Conservation (phyloP, 2,329 filamentous ascomycete genomes). For the Aspergillus oerlinghausenensis region DNA sequence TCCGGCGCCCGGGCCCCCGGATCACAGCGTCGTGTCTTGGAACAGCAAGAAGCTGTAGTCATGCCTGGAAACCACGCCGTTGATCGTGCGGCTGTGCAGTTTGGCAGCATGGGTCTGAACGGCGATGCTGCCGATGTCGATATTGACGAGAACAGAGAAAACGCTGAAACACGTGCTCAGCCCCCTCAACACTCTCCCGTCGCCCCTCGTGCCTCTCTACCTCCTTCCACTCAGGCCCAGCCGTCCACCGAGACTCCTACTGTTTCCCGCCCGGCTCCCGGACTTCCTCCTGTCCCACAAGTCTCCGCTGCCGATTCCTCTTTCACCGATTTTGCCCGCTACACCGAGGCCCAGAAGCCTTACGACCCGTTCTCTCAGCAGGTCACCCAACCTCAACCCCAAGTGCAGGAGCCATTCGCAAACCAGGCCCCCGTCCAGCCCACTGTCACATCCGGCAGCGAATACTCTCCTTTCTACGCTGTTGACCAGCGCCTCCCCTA, state of each 20-base stretch:
- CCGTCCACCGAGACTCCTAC: constrained; percentile 36
- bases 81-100: constrained; percentile 88
- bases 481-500: constrained; percentile 72
- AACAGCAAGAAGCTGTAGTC: constrained; percentile 95
- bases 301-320: constrained; percentile 46
- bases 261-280: constrained; percentile 57
- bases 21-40: constrained; percentile 79
- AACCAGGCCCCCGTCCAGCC: constrained; percentile 56
- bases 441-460: constrained; percentile 56
- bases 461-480: constrained; percentile 83
- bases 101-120: constrained; percentile 89
- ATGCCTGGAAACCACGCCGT: constrained; percentile 97
- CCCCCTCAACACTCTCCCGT: constrained; percentile 90
- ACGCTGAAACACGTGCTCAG: constrained; percentile 89
- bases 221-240: constrained; percentile 53
- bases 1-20: constrained; percentile 68
- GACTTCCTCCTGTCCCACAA: constrained; percentile 57
- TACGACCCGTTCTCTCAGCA: constrained; percentile 86
- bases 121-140: constrained; percentile 58
- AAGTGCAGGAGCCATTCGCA: constrained; percentile 55
- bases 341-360: constrained; percentile 65
- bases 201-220: constrained; percentile 78
- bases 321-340: constrained; percentile 50
- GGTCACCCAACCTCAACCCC: constrained; percentile 57
- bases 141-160: constrained; percentile 90